Base-by-base conservation (phyloP, 345 rosid genomes). In the Boechera stricta region DNA sequence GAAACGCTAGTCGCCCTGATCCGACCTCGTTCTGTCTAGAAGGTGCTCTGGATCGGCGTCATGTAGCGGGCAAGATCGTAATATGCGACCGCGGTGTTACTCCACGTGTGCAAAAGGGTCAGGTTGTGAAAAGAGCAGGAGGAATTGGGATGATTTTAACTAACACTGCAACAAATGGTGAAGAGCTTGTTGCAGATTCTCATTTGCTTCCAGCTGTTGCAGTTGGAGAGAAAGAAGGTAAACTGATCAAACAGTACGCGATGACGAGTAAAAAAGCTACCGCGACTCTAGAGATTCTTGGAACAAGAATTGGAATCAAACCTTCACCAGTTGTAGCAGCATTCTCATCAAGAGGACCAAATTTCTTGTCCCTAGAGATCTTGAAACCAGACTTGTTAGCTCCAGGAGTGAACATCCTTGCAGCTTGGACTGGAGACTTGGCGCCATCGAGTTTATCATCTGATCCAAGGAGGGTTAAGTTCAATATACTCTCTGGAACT, bases 111-210 rank as follows among this genome's bases (percentile, higher is more conserved):
- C 87, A 83, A 61, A 89, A 87, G 68, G 92, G 97, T 44, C 82
- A 83, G 71, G 89, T 81, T 13, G 94, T 89, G 71, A 87, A 85
- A 74, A 77, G 80, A 38, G 87, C 92, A 0, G 94, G 97, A 31
- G 97, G 97, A 1, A 47, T 89, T 3, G 97, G 92, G 12, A 86
- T 89, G 87, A 78, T 91, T 32, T 74, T 89, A 49, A 72, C 91
- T 11, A 86, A 91, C 59, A 85, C 91, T 0, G 88, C 71, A 0
- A 86, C 89, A n/a, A 91, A 94, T 51, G 98, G 98, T 12, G 97
- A 91, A 77, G 97, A 94, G 80, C 88, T 94, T 5, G 96, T 94
- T 29, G 98, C 97, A 11, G 97, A 94, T 32, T 77, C 91, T 73
- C 98, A 94, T 83, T 81, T 94, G 8, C 80, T 94, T 42, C 98